Base-by-base conservation (phyloP, 1,284 basidiomycete genomes). In the Puccinia horiana region DNA sequence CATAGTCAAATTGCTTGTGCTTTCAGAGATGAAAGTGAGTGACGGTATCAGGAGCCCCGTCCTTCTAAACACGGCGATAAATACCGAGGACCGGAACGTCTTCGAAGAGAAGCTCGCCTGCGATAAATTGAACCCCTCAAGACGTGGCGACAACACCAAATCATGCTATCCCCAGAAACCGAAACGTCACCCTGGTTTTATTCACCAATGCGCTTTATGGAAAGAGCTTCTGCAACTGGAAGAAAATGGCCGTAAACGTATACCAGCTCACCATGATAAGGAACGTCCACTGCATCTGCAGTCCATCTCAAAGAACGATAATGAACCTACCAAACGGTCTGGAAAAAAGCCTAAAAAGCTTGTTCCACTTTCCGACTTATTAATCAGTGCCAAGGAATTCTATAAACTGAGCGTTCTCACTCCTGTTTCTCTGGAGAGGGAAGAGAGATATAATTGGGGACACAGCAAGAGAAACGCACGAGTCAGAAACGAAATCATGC, bases 401-500 rank as follows among this genome's bases (percentile, higher is more conserved):
- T 54, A 29, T 37, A 37, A 73, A 5, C 58, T 81, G 32, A 72
- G 54, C 23, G 47, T 40, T 16, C 79, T 74, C 42, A 58, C 69
- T 26, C 79, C 79, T 18, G 26, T 81, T 11, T 69, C 69, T 44
- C 61, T 81, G n/a, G 42, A 81, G 35, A 65, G 70, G 18, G 54
- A 73, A 20, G 79, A 81, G 40, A 73, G 29, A 61, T 81, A 81
- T 26, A 81, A 81, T 52, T 81, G 79, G 79, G 79, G 79, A 47
- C 79, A 81, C 52, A n/a, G 74, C 42, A 81, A 74, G 44, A 74
- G 40, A 40, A 37, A 74, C 37, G 29, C 47, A 1, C 44, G n/a
- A n/a, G 47, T 56, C 47, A 54, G 32, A 74, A 74, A 74, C 32
- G 35, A 70, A 12, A 52, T 74, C 29, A 44, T 47, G 54, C 56